Percentiles rank a stretch among this genome's conserved stretches.
Conservation (phyloP, 2,329 filamentous ascomycete species). For the Colletotrichum lindemuthianum region DNA sequence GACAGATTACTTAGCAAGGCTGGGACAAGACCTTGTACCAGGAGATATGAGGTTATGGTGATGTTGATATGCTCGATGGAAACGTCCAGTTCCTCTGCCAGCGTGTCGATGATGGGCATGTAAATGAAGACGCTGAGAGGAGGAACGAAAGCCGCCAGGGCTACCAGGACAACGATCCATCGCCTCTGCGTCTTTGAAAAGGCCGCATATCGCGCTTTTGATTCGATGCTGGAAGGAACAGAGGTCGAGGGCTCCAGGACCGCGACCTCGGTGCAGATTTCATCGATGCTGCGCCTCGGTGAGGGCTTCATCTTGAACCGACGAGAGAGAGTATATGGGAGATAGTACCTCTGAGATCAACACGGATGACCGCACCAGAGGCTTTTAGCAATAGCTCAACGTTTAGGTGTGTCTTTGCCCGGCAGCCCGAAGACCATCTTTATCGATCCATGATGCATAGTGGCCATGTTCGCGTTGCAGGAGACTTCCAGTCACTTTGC, state of each 20-base stretch:
- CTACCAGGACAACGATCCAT: neutral
- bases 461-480: no score
- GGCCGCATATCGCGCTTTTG: neutral
- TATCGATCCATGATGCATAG: no score
- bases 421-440: no score
- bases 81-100: conserved; percentile 39
- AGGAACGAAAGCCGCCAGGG: conserved; percentile 6
- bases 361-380: neutral
- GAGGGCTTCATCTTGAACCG: neutral
- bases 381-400: conserved; percentile 1
- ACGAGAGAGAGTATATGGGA: neutral
- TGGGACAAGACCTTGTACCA: conserved; percentile 56
- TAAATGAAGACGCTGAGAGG: conserved; percentile 42
- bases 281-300: neutral
- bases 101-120: conserved; percentile 40
- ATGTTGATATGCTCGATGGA: conserved; percentile 46
- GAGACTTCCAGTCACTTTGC: no score
- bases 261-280: neutral
- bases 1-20: conserved; percentile 53
- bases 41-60: conserved; percentile 51
- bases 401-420: neutral
- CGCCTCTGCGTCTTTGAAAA: neutral
- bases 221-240: neutral
- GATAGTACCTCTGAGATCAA: no score
- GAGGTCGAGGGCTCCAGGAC: no score